Conservation (phyloP, 2,329 filamentous ascomycete genomes). For the Xylaria sp. region DNA sequence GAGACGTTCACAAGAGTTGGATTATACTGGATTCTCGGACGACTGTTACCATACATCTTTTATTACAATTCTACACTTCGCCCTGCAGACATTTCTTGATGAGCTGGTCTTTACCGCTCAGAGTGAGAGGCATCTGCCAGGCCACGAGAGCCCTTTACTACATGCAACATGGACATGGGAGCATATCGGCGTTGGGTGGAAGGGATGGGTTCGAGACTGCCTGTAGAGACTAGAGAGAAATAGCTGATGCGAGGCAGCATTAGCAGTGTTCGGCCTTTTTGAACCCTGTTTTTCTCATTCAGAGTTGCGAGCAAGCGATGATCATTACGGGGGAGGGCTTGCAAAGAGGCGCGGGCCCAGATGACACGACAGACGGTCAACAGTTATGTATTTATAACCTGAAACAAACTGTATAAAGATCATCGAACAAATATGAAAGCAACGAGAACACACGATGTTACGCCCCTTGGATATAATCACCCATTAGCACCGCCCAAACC, state of each 20-base stretch:
- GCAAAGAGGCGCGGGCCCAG: constrained; percentile 8
- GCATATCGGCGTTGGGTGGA: constrained; percentile 25
- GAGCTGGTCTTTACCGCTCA: constrained; percentile 6
- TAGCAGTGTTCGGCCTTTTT: constrained; percentile 6
- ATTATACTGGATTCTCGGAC: constrained; percentile 27
- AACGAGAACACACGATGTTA: neutral
- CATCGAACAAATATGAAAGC: constrained; percentile 8
- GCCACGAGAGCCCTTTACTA: constrained; percentile 17
- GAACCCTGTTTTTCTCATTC: constrained; percentile 14
- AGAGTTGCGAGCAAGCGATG: constrained; percentile 10
- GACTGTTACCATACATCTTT: constrained; percentile 28
- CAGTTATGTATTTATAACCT: constrained; percentile 27
- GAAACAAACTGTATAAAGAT: constrained; percentile 24
- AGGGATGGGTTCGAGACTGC: constrained; percentile 25
- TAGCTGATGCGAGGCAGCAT: constrained; percentile 10
- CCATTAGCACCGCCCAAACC: too few species aligned
- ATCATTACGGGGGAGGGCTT: constrained; percentile 4
- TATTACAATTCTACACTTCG: constrained; percentile 27
- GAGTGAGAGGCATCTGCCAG: constrained; percentile 1
- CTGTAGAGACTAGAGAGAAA: constrained; percentile 20
- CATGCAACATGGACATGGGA: constrained; percentile 14
- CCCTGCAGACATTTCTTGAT: constrained; percentile 8
- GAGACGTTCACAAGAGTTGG: constrained; percentile 6
- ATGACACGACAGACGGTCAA: constrained; percentile 8
- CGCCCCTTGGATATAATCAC: neutral